These are phyloP conservation scores for Chalciporus sp. DNA, from an alignment of 1,284 basidiomycete species.

Conservation along the genomic window DNA sequence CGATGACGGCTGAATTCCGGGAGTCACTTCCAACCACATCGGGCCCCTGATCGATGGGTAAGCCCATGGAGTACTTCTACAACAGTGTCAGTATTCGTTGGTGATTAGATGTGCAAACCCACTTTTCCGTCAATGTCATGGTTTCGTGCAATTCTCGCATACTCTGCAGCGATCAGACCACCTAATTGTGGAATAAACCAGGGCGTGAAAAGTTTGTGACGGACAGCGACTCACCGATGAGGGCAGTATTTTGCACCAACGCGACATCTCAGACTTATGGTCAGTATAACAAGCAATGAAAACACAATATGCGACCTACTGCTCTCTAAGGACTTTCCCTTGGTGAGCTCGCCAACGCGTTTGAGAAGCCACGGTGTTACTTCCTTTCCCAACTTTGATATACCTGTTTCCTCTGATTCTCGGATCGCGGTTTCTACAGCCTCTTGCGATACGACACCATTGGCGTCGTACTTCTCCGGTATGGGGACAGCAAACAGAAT, in stretches of 20 bases:
- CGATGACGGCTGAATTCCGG: not conserved
- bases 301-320: constrained; percentile 47
- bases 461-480: constrained; percentile 71
- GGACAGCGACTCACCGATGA: constrained; percentile 59
- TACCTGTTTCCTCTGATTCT: constrained; percentile 83
- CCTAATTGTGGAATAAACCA: constrained; percentile 42
- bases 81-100: not conserved
- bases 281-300: not conserved
- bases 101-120: constrained; percentile 5
- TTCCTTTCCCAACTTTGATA: constrained; percentile 85
- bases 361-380: constrained; percentile 94
- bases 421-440: constrained; percentile 85
- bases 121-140: constrained; percentile 19
- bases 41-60: not conserved
- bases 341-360: constrained; percentile 82
- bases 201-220: constrained; percentile 1
- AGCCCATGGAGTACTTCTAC: not conserved
- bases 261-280: constrained; percentile 68
- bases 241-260: constrained; percentile 90
- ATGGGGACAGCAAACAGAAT: constrained; percentile 91
- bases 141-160: constrained; percentile 55
- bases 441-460: constrained; percentile 73
- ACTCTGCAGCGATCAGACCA: constrained; percentile 80
- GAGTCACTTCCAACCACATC: not conserved
- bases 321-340: constrained; percentile 71